Evolutionary conservation across 2,329 filamentous ascomycete genomes (phyloP).

Genomic region (Fusarium albosuccineum): DNA sequence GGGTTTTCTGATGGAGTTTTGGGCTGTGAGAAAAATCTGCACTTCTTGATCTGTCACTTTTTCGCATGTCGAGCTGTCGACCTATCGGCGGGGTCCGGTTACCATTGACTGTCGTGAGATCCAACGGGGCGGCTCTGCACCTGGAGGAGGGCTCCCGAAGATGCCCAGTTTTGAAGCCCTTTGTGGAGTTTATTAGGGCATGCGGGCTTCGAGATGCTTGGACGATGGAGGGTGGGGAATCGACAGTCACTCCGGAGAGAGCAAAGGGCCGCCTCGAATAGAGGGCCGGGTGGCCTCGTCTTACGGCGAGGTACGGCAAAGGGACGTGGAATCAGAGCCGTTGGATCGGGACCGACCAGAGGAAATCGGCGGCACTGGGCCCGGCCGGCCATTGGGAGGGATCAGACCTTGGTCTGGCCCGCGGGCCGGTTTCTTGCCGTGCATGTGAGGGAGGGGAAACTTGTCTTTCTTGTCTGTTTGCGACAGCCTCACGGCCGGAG

Average conservation of each 20-base stretch:
- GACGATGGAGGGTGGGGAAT: conserved; percentile 35
- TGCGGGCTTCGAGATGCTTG: conserved; percentile 30
- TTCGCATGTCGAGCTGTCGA: not conserved
- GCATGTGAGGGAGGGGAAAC: conserved; percentile 33
- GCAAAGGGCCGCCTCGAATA: conserved; percentile 8
- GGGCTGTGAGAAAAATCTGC: not conserved
- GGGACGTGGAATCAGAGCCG: conserved; percentile 20
- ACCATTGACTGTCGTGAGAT: not conserved
- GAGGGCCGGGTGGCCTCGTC: conserved; percentile 34
- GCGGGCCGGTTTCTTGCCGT: conserved; percentile 15
- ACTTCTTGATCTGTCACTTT: conserved; percentile 8
- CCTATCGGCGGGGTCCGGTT: conserved; percentile 20
- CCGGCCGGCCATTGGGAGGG: conserved; percentile 1
- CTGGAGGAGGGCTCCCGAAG: conserved; percentile 2
- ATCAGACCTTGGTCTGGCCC: not conserved
- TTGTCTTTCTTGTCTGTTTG: conserved; percentile 10
- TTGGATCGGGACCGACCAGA: conserved; percentile 26
- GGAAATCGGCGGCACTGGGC: conserved; percentile 10
- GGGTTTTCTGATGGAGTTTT: conserved; percentile 12
- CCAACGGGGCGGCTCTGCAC: conserved; percentile 23
- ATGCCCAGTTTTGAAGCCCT: conserved; percentile 6
- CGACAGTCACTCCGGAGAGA: conserved; percentile 30
- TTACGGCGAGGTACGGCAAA: conserved; percentile 25
- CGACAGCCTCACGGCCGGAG: conserved; percentile 10
- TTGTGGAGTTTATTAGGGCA: conserved; percentile 20